A percentile compares a stretch with the other conserved stretches of the same genome.
Conservation (phyloP, 345 rosid species). For the Streptanthus diversifolius region DNA sequence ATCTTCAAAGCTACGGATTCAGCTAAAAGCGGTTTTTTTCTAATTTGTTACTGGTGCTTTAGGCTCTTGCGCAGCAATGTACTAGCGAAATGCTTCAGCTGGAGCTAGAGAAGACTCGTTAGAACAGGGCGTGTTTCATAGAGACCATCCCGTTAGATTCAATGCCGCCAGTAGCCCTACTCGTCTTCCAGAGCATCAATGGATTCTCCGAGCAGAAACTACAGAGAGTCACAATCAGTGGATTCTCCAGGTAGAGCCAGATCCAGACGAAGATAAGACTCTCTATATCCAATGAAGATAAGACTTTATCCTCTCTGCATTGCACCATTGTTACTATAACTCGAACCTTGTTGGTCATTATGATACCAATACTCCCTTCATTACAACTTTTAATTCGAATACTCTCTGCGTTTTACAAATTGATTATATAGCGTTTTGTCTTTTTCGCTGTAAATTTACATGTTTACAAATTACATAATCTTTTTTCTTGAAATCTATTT, state of each 20-base stretch:
- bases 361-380: background rate
- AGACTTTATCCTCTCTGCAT: background rate
- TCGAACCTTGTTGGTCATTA: background rate
- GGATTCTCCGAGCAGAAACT: constrained; percentile 63
- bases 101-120: constrained; percentile 85
- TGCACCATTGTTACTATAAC: background rate
- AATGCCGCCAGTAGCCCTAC: constrained; percentile 54
- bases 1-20: background rate
- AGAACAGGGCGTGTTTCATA: constrained; percentile 77
- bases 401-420: background rate
- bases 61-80: constrained; percentile 85
- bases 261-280: constrained; percentile 51
- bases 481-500: background rate
- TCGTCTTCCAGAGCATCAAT: constrained; percentile 43
- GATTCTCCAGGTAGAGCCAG: constrained; percentile 59
- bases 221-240: constrained; percentile 38
- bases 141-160: constrained; percentile 61
- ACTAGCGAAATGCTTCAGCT: constrained; percentile 68
- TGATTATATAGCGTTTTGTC: background rate
- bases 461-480: background rate
- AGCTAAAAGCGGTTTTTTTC: background rate
- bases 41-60: background rate
- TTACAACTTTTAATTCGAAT: background rate
- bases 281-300: constrained; percentile 43
- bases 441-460: background rate